Percentiles rank a stretch among this genome's conserved stretches.
phyloP scores from a whole-genome alignment of 495 filamentous ascomycete species.

The Tricharina praecox region DNA sequence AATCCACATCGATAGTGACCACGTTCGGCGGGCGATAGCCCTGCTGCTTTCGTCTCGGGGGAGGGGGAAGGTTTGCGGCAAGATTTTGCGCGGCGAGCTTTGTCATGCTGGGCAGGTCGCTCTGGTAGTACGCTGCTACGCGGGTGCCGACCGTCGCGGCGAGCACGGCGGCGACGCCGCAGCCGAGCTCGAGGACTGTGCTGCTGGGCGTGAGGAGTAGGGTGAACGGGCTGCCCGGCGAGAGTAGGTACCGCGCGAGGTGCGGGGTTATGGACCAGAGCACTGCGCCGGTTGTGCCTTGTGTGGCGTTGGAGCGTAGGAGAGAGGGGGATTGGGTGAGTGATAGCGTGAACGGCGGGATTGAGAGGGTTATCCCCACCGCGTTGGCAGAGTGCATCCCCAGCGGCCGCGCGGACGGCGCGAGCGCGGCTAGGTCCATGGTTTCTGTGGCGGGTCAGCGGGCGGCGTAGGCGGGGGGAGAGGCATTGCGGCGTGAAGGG shows the following conservation, averaged over 20 bases:
- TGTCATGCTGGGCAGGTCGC: slow-evolving; percentile 75
- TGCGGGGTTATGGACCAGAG: slow-evolving; percentile 85
- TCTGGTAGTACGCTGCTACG: slow-evolving; percentile 55
- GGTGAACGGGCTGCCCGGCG: slow-evolving; percentile 41
- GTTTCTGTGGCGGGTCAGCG: neutral
- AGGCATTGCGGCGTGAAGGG: neutral
- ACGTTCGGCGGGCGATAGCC: slow-evolving; percentile 9
- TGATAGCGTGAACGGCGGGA: slow-evolving; percentile 46
- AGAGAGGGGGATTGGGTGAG: slow-evolving; percentile 76
- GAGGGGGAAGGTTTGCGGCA: slow-evolving; percentile 36
- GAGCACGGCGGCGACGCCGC: slow-evolving; percentile 65
- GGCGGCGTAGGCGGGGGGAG: neutral
- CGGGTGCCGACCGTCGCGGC: slow-evolving; percentile 45
- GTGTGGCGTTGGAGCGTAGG: slow-evolving; percentile 55
- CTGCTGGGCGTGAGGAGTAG: slow-evolving; percentile 39
- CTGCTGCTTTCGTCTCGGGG: slow-evolving; percentile 21
- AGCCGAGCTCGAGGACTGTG: slow-evolving; percentile 69
- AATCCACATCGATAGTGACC: slow-evolving; percentile 44
- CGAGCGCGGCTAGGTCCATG: neutral
- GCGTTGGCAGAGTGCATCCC: neutral
- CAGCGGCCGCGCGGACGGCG: neutral
- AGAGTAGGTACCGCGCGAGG: slow-evolving; percentile 66
- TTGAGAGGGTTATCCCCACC: slow-evolving; percentile 14
- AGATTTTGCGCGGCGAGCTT: slow-evolving; percentile 62
- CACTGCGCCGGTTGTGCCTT: slow-evolving; percentile 87